Evolutionary conservation across 352 stramenopile species (phyloP).

Genomic region (Pilasporangium apinafurcum): DNA sequence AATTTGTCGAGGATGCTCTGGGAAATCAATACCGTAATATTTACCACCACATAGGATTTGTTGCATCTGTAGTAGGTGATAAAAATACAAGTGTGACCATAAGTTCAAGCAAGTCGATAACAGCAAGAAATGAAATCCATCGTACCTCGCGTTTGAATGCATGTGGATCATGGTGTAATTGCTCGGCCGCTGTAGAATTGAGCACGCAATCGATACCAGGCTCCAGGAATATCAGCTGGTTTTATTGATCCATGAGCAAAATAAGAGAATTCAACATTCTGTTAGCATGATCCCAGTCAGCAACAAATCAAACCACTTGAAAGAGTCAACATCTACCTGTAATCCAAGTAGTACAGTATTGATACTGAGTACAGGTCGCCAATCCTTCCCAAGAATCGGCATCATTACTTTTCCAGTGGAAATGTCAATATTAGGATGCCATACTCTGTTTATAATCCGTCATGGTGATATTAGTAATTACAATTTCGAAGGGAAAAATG

Average conservation of each 20-base stretch:
- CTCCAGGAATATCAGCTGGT: constrained; percentile 76
- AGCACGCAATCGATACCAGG: constrained; percentile 64
- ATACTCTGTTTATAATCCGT: no score
- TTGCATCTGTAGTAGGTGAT: constrained; percentile 18
- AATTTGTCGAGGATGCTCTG: constrained; percentile 42
- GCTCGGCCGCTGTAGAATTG: constrained; percentile 44
- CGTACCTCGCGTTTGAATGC: constrained; percentile 39
- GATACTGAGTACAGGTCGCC: constrained; percentile 80
- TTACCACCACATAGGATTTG: constrained; percentile 56
- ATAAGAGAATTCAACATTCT: not conserved
- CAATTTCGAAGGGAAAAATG: constrained; percentile 2
- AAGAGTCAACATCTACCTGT: constrained; percentile 32
- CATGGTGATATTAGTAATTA: no score
- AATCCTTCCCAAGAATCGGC: constrained; percentile 78
- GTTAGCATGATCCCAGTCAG: not conserved
- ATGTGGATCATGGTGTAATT: constrained; percentile 36
- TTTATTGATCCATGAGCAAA: not conserved
- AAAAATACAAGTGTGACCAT: not conserved
- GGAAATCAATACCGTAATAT: constrained; percentile 62
- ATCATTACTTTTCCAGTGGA: constrained; percentile 80
- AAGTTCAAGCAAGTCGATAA: no score
- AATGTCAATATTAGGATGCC: constrained; percentile 82
- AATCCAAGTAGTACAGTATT: constrained; percentile 81
- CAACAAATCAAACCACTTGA: not conserved
- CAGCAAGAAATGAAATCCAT: not conserved